Evolutionary conservation across 495 filamentous ascomycete species (phyloP).

Genomic region (Aspergillus bridgeri): DNA sequence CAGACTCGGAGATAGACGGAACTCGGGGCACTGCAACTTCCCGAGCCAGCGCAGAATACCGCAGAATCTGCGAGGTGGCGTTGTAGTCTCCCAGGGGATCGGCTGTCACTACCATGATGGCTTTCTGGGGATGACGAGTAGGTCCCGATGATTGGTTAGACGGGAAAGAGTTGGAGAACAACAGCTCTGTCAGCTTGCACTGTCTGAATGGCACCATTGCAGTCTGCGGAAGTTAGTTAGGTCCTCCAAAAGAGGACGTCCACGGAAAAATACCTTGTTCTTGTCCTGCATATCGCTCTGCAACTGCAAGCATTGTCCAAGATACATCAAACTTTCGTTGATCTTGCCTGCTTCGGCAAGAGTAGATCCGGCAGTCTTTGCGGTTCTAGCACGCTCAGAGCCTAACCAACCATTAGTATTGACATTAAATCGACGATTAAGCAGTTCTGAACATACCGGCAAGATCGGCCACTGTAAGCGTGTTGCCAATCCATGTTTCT

Average conservation of each 20-base stretch:
- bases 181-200: slow-evolving; percentile 92
- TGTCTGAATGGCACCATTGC: slow-evolving; percentile 88
- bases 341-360: slow-evolving; percentile 96
- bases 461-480: slow-evolving; percentile 86
- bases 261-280: slow-evolving; percentile 58
- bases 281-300: slow-evolving; percentile 75
- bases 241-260: background rate
- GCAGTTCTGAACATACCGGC: slow-evolving; percentile 55
- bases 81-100: slow-evolving; percentile 95
- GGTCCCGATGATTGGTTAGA: slow-evolving; percentile 48
- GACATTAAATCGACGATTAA: background rate
- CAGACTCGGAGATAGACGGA: slow-evolving; percentile 67
- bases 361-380: slow-evolving; percentile 89
- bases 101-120: slow-evolving; percentile 94
- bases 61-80: slow-evolving; percentile 90
- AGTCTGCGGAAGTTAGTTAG: slow-evolving; percentile 43
- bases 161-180: slow-evolving; percentile 94
- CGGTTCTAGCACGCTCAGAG: slow-evolving; percentile 87
- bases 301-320: slow-evolving; percentile 96
- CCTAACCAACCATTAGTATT: slow-evolving; percentile 36
- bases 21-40: slow-evolving; percentile 91
- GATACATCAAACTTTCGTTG: slow-evolving; percentile 96
- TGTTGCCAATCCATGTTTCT: slow-evolving; percentile 71
- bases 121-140: slow-evolving; percentile 70
- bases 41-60: slow-evolving; percentile 89